Conservation (phyloP, 257 asterid genomes). For the Anisodus acutangulus region DNA sequence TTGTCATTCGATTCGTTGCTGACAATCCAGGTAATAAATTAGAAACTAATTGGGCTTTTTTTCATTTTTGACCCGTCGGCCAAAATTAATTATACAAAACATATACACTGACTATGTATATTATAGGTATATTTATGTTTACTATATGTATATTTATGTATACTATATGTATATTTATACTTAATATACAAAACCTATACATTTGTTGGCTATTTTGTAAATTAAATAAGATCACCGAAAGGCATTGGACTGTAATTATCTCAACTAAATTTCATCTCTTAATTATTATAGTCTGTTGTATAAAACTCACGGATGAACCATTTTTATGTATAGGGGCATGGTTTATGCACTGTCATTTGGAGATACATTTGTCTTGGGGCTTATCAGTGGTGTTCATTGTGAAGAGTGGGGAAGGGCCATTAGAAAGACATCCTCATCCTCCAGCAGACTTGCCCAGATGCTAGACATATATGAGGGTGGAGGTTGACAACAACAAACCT, state of each 20-base stretch:
- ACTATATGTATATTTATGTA: too few species aligned
- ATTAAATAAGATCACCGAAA: too few species aligned
- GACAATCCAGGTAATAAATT: slow-evolving; percentile 64
- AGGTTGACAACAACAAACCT: slow-evolving; percentile 31
- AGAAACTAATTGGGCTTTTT: not conserved
- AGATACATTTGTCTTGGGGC: slow-evolving; percentile 68
- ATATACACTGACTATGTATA: too few species aligned
- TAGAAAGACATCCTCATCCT: slow-evolving; percentile 65
- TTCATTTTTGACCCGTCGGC: too few species aligned
- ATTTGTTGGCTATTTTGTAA: too few species aligned
- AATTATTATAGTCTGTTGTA: not conserved
- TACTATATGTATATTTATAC: too few species aligned
- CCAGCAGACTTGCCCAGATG: slow-evolving; percentile 69
- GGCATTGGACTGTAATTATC: too few species aligned
- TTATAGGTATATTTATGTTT: too few species aligned
- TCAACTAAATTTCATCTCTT: not conserved
- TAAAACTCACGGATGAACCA: slow-evolving; percentile 17
- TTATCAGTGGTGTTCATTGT: slow-evolving; percentile 57
- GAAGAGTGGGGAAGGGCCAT: slow-evolving; percentile 63
- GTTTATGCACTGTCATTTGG: slow-evolving; percentile 72
- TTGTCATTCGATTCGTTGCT: slow-evolving; percentile 64
- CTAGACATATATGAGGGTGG: slow-evolving; percentile 34
- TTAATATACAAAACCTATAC: too few species aligned
- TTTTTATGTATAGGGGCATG: slow-evolving; percentile 54
- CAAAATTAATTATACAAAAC: too few species aligned